phyloP scores from a whole-genome alignment of 331 rosid species.

The Stylosanthes scabra region DNA sequence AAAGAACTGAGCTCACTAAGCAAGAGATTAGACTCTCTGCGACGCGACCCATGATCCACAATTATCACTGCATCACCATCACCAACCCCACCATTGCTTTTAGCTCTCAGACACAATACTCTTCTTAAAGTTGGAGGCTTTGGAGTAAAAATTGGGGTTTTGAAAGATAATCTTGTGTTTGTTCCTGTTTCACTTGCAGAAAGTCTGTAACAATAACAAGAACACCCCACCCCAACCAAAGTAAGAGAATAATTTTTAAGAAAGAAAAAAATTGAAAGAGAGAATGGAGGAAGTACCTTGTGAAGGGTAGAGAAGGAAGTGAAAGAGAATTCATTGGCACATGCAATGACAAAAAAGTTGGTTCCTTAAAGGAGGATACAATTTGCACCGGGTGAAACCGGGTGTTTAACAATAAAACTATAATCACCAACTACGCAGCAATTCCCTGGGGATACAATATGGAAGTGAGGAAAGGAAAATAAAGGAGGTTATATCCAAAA shows the following conservation, averaged over 20 bases:
- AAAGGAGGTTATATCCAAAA: neutral
- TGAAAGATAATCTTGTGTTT: constrained; percentile 39
- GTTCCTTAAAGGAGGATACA: too few relatives aligned
- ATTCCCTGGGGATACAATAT: neutral
- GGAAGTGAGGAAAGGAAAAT: neutral
- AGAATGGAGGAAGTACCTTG: constrained; percentile 37
- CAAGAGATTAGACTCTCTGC: constrained; percentile 87
- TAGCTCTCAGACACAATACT: constrained; percentile 38
- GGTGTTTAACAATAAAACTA: too few relatives aligned
- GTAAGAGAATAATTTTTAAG: neutral
- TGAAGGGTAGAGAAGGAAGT: constrained; percentile 41
- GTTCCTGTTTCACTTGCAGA: constrained; percentile 42
- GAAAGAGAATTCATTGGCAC: constrained; percentile 43
- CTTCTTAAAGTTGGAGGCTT: constrained; percentile 36
- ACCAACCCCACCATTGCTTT: constrained; percentile 50
- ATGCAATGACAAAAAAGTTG: too few relatives aligned
- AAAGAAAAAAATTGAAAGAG: constrained; percentile 13
- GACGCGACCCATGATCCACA: constrained; percentile 96
- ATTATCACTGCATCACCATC: constrained; percentile 71
- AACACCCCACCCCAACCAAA: neutral
- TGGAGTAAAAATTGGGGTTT: constrained; percentile 43
- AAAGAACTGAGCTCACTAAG: constrained; percentile 60
- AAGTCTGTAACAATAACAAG: constrained; percentile 40
- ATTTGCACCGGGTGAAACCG: too few relatives aligned
- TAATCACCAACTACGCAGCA: neutral